Percentiles rank a stretch among this genome's conserved stretches.
Evolutionary conservation across 164 flowering plant genomes (phyloP).

Genomic region (Hamamelis virginiana): DNA sequence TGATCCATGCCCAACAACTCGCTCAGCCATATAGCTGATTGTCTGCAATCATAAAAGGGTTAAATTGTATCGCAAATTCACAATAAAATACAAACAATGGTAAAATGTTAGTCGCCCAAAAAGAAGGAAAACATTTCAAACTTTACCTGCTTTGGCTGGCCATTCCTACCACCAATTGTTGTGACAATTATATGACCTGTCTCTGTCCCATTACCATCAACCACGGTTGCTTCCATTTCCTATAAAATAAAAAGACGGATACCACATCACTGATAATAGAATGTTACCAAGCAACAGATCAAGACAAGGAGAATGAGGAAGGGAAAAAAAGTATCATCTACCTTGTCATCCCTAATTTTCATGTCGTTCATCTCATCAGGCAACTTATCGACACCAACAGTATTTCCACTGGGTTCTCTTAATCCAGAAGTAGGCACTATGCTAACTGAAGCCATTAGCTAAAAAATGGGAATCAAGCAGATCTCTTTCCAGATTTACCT

Average conservation of each 20-base stretch:
- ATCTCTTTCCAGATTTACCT: slow-evolving; percentile 7
- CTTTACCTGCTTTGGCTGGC: slow-evolving; percentile 61
- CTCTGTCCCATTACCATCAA: slow-evolving; percentile 69
- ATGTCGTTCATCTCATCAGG: slow-evolving; percentile 83
- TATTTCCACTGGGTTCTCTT: slow-evolving; percentile 45
- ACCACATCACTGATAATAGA: not conserved
- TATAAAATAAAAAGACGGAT: slow-evolving; percentile 8
- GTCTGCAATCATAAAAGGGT: slow-evolving; percentile 35
- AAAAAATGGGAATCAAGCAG: slow-evolving; percentile 3
- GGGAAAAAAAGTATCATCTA: slow-evolving; percentile 6
- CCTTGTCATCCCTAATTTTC: slow-evolving; percentile 81
- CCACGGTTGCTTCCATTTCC: slow-evolving; percentile 63
- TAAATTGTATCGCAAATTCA: not conserved
- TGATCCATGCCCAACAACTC: slow-evolving; percentile 67
- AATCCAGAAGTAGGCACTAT: slow-evolving; percentile 45
- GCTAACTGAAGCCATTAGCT: slow-evolving; percentile 54
- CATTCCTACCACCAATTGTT: slow-evolving; percentile 66
- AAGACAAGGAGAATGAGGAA: not conserved
- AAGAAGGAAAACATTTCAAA: not conserved
- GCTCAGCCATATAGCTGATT: slow-evolving; percentile 74
- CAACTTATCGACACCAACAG: slow-evolving; percentile 52
- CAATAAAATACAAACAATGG: too few species aligned
- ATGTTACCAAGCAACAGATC: not conserved
- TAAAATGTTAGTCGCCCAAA: too few species aligned
- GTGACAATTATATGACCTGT: slow-evolving; percentile 76